Evolutionary conservation across 805 yeast species (phyloP).

Genomic region (Blastobotrys robertii): DNA sequence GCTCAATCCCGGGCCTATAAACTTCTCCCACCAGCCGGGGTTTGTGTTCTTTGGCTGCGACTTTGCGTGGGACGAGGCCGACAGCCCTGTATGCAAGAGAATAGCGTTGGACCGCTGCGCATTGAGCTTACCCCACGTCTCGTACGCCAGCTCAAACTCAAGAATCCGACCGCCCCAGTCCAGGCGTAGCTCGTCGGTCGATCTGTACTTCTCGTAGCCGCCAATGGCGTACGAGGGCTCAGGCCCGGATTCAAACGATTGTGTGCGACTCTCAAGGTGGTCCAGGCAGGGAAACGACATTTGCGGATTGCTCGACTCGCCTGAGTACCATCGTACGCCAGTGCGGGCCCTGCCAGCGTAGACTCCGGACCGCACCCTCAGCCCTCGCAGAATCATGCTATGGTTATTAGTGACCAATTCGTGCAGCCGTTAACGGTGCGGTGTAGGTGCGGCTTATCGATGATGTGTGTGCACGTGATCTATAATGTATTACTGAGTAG

Average conservation of each 20-base stretch:
- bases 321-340: too few relatives aligned
- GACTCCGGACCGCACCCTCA: too few relatives aligned
- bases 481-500: too few relatives aligned
- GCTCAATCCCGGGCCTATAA: constrained; percentile 73
- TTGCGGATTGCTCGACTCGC: constrained; percentile 48
- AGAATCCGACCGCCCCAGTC: constrained; percentile 79
- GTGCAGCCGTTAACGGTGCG: too few relatives aligned
- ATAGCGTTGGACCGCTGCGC: constrained; percentile 58
- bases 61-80: constrained; percentile 90
- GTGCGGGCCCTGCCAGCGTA: too few relatives aligned
- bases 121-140: constrained; percentile 79
- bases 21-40: constrained; percentile 94
- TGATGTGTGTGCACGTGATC: too few relatives aligned
- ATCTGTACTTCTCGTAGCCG: constrained; percentile 54
- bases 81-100: constrained; percentile 78
- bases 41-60: constrained; percentile 60
- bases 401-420: too few relatives aligned
- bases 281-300: constrained; percentile 82
- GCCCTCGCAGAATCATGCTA: too few relatives aligned
- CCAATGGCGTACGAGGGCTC: constrained; percentile 73
- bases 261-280: constrained; percentile 44
- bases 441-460: too few relatives aligned
- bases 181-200: constrained; percentile 50
- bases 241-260: constrained; percentile 55
- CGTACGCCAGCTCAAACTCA: constrained; percentile 76